Evolutionary conservation across 768 basidiomycete species (phyloP).

Genomic region (Podaxis sp.): DNA sequence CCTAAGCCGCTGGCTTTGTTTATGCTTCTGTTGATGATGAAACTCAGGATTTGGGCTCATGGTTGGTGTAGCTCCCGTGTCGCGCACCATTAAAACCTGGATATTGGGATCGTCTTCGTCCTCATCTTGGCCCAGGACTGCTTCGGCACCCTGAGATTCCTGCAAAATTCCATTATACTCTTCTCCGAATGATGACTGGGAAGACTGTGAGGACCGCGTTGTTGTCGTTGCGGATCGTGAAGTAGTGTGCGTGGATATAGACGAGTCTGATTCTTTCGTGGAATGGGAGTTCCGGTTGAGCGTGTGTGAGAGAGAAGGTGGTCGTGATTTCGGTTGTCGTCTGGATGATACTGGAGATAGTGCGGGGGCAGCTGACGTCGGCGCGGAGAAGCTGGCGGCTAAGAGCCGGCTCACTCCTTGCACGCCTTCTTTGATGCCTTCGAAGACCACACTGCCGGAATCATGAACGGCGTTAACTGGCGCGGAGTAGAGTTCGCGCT

Average conservation of each 20-base stretch:
- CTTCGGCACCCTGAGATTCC: neutral
- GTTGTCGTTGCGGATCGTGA: slow-evolving; percentile 18
- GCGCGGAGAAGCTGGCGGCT: slow-evolving; percentile 34
- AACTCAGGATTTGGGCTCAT: slow-evolving; percentile 48
- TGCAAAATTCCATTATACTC: slow-evolving; percentile 13
- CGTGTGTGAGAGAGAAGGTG: slow-evolving; percentile 17
- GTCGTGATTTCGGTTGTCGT: slow-evolving; percentile 2
- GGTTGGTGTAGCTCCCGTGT: slow-evolving; percentile 46
- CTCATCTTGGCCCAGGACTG: slow-evolving; percentile 6
- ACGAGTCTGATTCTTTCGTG: slow-evolving; percentile 25
- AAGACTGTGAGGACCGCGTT: slow-evolving; percentile 40
- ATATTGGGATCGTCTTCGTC: slow-evolving; percentile 17
- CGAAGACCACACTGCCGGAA: slow-evolving; percentile 26
- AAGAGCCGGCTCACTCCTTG: slow-evolving; percentile 55
- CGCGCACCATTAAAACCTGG: slow-evolving; percentile 38
- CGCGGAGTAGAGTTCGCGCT: slow-evolving; percentile 20
- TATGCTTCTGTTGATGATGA: slow-evolving; percentile 23
- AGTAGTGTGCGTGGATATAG: slow-evolving; percentile 21
- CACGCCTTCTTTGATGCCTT: slow-evolving; percentile 63
- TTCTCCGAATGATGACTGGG: slow-evolving; percentile 40
- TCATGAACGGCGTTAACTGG: neutral
- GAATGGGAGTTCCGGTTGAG: slow-evolving; percentile 19
- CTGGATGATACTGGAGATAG: neutral
- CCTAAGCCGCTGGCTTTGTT: slow-evolving; percentile 10
- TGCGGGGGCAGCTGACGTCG: slow-evolving; percentile 5